These are phyloP conservation scores for Lactifluus volemus DNA, from an alignment of 768 basidiomycete genomes.

Conservation along the genomic window DNA sequence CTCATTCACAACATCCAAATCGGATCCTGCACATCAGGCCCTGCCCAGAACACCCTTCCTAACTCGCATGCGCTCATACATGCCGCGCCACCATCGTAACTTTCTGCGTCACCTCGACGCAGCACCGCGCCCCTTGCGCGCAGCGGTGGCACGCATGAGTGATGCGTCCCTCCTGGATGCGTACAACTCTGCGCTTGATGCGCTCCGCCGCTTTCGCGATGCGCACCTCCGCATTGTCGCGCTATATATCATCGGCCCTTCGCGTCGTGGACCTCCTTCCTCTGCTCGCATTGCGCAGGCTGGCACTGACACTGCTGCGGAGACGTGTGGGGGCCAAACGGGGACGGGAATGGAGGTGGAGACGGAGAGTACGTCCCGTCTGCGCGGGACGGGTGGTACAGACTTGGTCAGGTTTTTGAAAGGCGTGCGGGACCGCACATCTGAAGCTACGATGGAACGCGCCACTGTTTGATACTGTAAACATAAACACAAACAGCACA, in stretches of 20 bases:
- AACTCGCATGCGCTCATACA: conserved; percentile 48
- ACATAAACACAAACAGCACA: not conserved
- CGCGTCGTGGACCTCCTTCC: conserved; percentile 23
- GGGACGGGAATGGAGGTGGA: not conserved
- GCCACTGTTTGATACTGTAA: not conserved
- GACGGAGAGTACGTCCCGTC: conserved; percentile 20
- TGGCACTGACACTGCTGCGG: not conserved
- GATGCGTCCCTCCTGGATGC: conserved; percentile 26
- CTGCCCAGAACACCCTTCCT: conserved; percentile 31
- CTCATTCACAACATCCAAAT: too few relatives aligned
- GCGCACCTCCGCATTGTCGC: conserved; percentile 49
- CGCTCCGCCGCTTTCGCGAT: conserved; percentile 49
- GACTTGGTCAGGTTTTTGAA: conserved; percentile 49
- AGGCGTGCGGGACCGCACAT: conserved; percentile 44
- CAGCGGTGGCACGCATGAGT: conserved; percentile 28
- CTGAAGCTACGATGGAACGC: conserved; percentile 25
- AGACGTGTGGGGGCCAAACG: not conserved
- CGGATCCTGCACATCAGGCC: not conserved
- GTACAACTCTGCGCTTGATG: conserved; percentile 42
- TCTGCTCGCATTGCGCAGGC: not conserved
- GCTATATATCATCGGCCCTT: conserved; percentile 47
- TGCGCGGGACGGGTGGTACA: conserved; percentile 52
- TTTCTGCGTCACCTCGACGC: conserved; percentile 45
- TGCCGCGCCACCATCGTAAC: conserved; percentile 51
- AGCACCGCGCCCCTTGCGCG: conserved; percentile 40